Evolutionary conservation across 805 yeast genomes (phyloP).

Genomic region (Candida boleticola): DNA sequence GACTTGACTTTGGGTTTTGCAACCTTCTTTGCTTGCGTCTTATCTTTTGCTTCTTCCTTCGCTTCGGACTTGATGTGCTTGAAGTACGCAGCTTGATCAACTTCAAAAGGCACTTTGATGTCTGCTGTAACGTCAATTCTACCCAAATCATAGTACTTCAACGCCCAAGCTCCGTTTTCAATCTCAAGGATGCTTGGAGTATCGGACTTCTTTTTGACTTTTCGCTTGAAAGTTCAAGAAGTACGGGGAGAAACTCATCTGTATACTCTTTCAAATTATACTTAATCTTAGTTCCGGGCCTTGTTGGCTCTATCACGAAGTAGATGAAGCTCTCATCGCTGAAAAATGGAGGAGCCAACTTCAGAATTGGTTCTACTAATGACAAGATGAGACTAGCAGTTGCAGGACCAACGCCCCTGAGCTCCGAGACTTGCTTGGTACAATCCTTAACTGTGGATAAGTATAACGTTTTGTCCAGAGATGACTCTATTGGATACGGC

Average conservation of each 20-base stretch:
- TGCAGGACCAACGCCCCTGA: constrained; percentile 52
- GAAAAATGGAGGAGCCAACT: constrained; percentile 43
- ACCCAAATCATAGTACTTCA: constrained; percentile 28
- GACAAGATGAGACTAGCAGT: constrained; percentile 46
- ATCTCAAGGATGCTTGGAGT: constrained; percentile 13
- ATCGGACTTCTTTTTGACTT: too few relatives aligned
- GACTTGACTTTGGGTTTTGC: too few relatives aligned
- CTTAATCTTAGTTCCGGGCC: constrained; percentile 33
- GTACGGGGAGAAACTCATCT: constrained; percentile 29
- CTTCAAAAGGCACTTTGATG: constrained; percentile 19
- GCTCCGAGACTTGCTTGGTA: constrained; percentile 29
- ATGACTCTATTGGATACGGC: neutral
- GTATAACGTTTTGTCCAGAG: constrained; percentile 13
- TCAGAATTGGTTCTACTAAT: constrained; percentile 18
- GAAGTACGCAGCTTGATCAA: constrained; percentile 10
- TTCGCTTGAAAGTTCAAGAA: constrained; percentile 12
- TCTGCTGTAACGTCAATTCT: constrained; percentile 22
- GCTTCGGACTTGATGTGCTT: constrained; percentile 8
- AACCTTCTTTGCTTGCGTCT: constrained; percentile 3
- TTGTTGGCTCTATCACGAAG: constrained; percentile 23
- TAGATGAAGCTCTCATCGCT: constrained; percentile 47
- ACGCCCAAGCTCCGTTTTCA: constrained; percentile 39
- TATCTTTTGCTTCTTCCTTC: constrained; percentile 5
- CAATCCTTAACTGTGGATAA: constrained; percentile 18
- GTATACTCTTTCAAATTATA: constrained; percentile 42